Evolutionary conservation across 139 green algal species (phyloP).

Genomic region (Volvox africanus): DNA sequence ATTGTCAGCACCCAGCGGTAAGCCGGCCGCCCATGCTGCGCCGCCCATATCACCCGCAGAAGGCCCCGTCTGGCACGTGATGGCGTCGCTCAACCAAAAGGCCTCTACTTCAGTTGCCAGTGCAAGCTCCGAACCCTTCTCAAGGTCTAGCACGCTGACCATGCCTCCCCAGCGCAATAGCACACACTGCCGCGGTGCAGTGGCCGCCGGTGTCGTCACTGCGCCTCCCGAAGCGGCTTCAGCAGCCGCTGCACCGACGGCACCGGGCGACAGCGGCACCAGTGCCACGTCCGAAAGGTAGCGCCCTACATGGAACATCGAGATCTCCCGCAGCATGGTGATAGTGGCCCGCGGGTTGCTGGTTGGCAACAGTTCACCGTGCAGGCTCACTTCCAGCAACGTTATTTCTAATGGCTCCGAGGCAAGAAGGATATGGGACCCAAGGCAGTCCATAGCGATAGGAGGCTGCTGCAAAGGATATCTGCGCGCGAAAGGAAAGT

Average conservation of each 20-base stretch:
- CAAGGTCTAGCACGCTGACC: slow-evolving; percentile 90
- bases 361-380: slow-evolving; percentile 65
- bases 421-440: slow-evolving; percentile 81
- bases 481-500: neutral
- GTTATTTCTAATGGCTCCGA: slow-evolving; percentile 84
- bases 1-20: neutral
- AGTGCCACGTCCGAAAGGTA: slow-evolving; percentile 68
- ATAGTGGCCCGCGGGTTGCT: slow-evolving; percentile 59
- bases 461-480: slow-evolving; percentile 70
- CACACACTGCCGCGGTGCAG: slow-evolving; percentile 76
- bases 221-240: neutral
- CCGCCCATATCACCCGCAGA: neutral
- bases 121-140: slow-evolving; percentile 76
- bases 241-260: neutral
- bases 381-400: slow-evolving; percentile 79
- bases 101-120: slow-evolving; percentile 74
- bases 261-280: slow-evolving; percentile 33
- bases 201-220: neutral
- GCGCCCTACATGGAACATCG: slow-evolving; percentile 78
- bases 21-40: neutral
- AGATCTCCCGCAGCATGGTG: slow-evolving; percentile 81
- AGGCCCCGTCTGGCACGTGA: slow-evolving; percentile 13
- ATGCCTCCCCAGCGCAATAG: slow-evolving; percentile 87
- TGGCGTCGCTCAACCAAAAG: slow-evolving; percentile 80
- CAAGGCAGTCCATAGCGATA: slow-evolving; percentile 85